Evolutionary conservation across 164 flowering plant genomes (phyloP).

Genomic region (Buxus sempervirens): DNA sequence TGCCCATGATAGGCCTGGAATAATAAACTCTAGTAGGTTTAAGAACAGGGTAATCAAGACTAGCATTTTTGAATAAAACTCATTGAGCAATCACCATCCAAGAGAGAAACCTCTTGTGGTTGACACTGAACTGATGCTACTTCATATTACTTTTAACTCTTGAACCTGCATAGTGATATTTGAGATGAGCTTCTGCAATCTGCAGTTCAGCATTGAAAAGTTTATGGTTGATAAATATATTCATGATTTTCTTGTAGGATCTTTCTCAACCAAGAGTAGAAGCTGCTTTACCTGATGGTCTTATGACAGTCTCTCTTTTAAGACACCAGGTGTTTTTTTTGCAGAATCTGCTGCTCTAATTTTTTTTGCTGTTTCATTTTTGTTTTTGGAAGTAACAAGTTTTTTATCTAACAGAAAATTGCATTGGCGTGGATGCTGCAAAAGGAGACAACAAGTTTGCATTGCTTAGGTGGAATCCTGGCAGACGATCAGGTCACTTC

Average conservation of each 20-base stretch:
- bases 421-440: conserved; percentile 95
- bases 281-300: conserved; percentile 65
- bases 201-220: neutral
- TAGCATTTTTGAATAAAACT: no score
- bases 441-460: conserved; percentile 66
- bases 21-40: no score
- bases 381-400: conserved; percentile 4
- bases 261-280: conserved; percentile 76
- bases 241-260: conserved; percentile 45
- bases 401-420: conserved; percentile 61
- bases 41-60: no score
- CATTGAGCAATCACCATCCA: no score
- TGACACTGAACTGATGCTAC: no score
- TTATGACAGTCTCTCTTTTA: conserved; percentile 72
- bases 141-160: neutral
- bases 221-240: conserved; percentile 4
- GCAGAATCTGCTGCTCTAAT: neutral
- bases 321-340: conserved; percentile 77
- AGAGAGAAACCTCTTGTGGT: no score
- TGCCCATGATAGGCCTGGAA: no score
- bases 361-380: neutral
- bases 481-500: conserved; percentile 94
- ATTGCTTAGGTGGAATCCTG: conserved; percentile 88
- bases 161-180: neutral
- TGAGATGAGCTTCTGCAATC: neutral